A percentile compares a stretch with the other conserved stretches of the same genome.
Conservation (phyloP, 495 filamentous ascomycete species). For the Cladorrhinum samala region DNA sequence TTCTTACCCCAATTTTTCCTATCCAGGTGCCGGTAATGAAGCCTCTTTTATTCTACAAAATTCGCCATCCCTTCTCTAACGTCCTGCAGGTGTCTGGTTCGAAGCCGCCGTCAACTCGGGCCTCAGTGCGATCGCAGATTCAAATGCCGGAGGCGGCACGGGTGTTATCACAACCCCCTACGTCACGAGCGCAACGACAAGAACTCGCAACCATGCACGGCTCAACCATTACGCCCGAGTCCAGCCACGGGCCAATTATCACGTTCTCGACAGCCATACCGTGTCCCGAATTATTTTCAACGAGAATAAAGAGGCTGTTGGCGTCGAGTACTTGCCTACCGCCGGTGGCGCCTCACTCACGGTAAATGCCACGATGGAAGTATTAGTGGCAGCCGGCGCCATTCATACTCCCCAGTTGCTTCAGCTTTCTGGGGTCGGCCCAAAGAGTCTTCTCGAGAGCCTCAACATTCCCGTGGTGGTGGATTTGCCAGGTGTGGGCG, state of each 20-base stretch:
- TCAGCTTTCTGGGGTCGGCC: constrained; percentile 70
- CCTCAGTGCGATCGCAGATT: constrained; percentile 29
- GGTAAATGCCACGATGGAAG: constrained; percentile 40
- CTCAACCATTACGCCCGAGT: constrained; percentile 34
- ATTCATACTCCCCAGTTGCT: constrained; percentile 53
- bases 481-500: constrained; percentile 69
- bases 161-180: constrained; percentile 33
- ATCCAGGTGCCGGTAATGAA: constrained; percentile 22
- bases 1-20: constrained; percentile 38
- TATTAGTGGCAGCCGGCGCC: constrained; percentile 51
- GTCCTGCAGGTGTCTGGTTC: constrained; percentile 15
- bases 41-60: background rate
- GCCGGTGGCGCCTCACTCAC: constrained; percentile 10
- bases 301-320: constrained; percentile 22
- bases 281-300: constrained; percentile 43
- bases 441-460: constrained; percentile 54
- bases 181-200: constrained; percentile 34
- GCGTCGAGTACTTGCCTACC: constrained; percentile 24
- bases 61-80: background rate
- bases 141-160: constrained; percentile 21
- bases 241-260: constrained; percentile 37
- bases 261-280: constrained; percentile 35
- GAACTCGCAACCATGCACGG: constrained; percentile 31
- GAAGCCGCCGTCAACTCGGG: constrained; percentile 24
- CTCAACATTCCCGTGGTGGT: constrained; percentile 63